Conservation (phyloP, 768 basidiomycete species). For the Pleurotus tuber-regium region DNA sequence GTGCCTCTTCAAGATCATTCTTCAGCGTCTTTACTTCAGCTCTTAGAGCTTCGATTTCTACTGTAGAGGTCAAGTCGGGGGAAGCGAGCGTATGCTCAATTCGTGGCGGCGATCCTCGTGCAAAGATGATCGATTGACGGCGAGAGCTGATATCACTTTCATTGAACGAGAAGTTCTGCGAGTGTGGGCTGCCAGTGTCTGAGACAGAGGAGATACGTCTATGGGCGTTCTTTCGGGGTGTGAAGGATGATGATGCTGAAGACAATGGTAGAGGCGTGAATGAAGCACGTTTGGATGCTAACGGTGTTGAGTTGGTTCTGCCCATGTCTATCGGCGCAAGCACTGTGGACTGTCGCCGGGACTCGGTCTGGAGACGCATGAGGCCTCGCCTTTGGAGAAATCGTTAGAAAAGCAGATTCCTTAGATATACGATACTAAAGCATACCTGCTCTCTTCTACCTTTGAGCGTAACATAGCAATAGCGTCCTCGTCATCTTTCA, state of each 20-base stretch:
- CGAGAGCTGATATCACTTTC: slow-evolving; percentile 28
- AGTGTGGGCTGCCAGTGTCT: slow-evolving; percentile 44
- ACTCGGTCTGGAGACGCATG: slow-evolving; percentile 84
- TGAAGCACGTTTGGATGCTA: slow-evolving; percentile 58
- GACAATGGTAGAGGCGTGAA: slow-evolving; percentile 72
- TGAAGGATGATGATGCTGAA: slow-evolving; percentile 26
- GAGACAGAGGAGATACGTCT: slow-evolving; percentile 75
- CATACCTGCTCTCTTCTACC: slow-evolving; percentile 82
- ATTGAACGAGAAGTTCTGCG: slow-evolving; percentile 31
- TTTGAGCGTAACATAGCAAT: slow-evolving; percentile 75
- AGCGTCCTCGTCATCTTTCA: slow-evolving; percentile 74
- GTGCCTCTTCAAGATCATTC: slow-evolving; percentile 58
- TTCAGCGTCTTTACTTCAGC: slow-evolving; percentile 57
- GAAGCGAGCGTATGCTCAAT: slow-evolving; percentile 28
- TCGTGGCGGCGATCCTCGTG: slow-evolving; percentile 45
- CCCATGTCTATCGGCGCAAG: slow-evolving; percentile 53
- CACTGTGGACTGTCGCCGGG: slow-evolving; percentile 54
- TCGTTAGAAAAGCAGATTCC: slow-evolving; percentile 7
- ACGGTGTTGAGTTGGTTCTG: slow-evolving; percentile 21
- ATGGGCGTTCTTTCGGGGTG: slow-evolving; percentile 48
- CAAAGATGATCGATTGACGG: slow-evolving; percentile 55
- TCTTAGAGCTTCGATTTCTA: slow-evolving; percentile 57
- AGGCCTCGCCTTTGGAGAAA: slow-evolving; percentile 60
- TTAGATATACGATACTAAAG: not conserved
- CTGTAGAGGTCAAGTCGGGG: slow-evolving; percentile 18